Conservation (phyloP, 1,284 basidiomycete genomes). For the Trichosporon coremiiforme region DNA sequence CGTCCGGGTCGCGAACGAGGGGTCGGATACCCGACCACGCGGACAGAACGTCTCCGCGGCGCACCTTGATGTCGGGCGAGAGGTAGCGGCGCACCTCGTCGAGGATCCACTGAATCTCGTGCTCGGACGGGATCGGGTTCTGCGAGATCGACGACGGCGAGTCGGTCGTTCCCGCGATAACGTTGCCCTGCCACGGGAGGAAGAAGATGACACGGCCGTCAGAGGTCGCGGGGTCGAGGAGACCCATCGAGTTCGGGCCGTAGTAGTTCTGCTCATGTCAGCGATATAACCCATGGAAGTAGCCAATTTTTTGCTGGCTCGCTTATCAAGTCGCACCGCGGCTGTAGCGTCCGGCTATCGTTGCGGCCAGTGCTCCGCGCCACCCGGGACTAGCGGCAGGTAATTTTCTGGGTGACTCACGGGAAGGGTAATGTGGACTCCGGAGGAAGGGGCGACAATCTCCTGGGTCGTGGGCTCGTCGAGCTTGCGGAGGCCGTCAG, state of each 20-base stretch:
- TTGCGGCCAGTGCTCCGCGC: not conserved
- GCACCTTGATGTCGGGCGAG: constrained; percentile 87
- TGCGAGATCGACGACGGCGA: constrained; percentile 73
- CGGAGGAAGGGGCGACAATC: constrained; percentile 89
- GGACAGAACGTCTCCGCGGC: constrained; percentile 93
- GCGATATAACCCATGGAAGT: too few species aligned
- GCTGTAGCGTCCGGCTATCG: not conserved
- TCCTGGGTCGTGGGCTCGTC: constrained; percentile 79
- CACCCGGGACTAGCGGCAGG: not conserved
- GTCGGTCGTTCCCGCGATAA: constrained; percentile 96
- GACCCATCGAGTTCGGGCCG: constrained; percentile 90
- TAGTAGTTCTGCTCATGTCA: constrained; percentile 70
- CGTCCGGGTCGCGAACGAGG: constrained; percentile 80
- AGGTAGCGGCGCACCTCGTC: constrained; percentile 85
- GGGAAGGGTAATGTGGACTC: constrained; percentile 94
- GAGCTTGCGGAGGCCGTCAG: constrained; percentile 81
- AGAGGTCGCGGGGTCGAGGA: constrained; percentile 91
- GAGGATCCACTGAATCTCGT: constrained; percentile 95
- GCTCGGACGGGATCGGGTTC: constrained; percentile 83
- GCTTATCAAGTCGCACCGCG: not conserved
- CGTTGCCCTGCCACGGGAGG: constrained; percentile 97
- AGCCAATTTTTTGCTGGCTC: too few species aligned
- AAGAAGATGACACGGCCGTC: constrained; percentile 99
- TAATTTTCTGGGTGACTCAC: constrained; percentile 28
- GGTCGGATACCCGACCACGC: constrained; percentile 94